A percentile compares a stretch with the other conserved stretches of the same genome.
These are phyloP conservation scores for Sporisorium exsertum DNA, from an alignment of 1,284 basidiomycete species.

Conservation along the genomic window DNA sequence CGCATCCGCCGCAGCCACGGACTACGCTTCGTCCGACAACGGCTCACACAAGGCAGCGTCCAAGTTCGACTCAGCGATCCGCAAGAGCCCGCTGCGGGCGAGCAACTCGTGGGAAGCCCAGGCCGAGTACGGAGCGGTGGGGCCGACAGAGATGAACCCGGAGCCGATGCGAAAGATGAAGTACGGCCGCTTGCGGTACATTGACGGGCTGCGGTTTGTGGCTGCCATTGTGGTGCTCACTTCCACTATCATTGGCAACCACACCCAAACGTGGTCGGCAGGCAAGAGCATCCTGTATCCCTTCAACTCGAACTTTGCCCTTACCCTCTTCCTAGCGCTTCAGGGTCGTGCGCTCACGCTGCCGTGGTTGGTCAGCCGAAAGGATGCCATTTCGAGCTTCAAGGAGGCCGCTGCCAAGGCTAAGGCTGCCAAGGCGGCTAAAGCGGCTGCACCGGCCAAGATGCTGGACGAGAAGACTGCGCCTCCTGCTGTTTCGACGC, in stretches of 20 bases:
- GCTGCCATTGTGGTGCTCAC: slow-evolving; percentile 42
- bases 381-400: slow-evolving; percentile 28
- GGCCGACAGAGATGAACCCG: background rate
- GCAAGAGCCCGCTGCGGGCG: slow-evolving; percentile 28
- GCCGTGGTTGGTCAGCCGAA: slow-evolving; percentile 42
- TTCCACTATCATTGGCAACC: slow-evolving; percentile 31
- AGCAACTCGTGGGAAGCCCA: slow-evolving; percentile 39
- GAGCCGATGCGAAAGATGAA: slow-evolving; percentile 36
- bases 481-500: slow-evolving; percentile 3
- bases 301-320: slow-evolving; percentile 41
- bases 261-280: slow-evolving; percentile 19
- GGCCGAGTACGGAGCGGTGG: slow-evolving; percentile 16
- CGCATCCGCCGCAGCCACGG: slow-evolving; percentile 18
- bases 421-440: slow-evolving; percentile 34
- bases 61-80: slow-evolving; percentile 18
- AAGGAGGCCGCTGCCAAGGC: slow-evolving; percentile 36
- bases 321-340: slow-evolving; percentile 48
- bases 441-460: slow-evolving; percentile 24
- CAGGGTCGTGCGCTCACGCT: slow-evolving; percentile 38
- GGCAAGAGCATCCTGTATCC: slow-evolving; percentile 51
- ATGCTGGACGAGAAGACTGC: slow-evolving; percentile 28
- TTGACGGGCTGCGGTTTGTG: slow-evolving; percentile 43
- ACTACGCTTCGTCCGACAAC: slow-evolving; percentile 35
- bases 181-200: slow-evolving; percentile 46
- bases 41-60: slow-evolving; percentile 17